phyloP scores from a whole-genome alignment of 1,284 basidiomycete species.

The Ceratobasidium sp. region DNA sequence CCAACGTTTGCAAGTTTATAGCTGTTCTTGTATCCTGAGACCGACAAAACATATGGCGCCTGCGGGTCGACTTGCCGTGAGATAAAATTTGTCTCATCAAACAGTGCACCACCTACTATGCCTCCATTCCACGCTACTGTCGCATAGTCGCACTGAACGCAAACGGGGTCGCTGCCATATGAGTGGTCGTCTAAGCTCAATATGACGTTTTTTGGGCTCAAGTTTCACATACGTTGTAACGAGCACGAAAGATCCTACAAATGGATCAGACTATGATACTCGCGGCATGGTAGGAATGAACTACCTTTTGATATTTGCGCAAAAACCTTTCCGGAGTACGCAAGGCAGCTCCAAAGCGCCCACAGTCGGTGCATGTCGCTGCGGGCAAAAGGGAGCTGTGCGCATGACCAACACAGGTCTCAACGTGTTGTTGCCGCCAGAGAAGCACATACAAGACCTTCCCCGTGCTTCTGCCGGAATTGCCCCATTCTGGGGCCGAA shows the following conservation, averaged over 20 bases:
- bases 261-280: not conserved
- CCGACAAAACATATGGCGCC: slow-evolving; percentile 22
- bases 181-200: not conserved
- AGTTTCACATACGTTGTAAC: slow-evolving; percentile 11
- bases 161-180: slow-evolving; percentile 19
- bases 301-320: slow-evolving; percentile 21
- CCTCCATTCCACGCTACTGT: slow-evolving; percentile 32
- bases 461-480: too few species aligned
- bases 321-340: not conserved
- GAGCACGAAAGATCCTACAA: slow-evolving; percentile 25
- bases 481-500: too few species aligned
- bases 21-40: slow-evolving; percentile 21
- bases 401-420: too few species aligned
- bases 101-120: not conserved
- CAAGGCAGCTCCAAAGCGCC: not conserved
- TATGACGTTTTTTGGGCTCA: not conserved
- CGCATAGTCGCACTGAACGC: slow-evolving; percentile 23
- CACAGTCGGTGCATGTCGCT: not conserved
- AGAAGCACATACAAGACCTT: too few species aligned
- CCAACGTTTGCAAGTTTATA: slow-evolving; percentile 30
- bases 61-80: not conserved
- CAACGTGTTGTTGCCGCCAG: too few species aligned
- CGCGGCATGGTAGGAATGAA: not conserved
- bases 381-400: too few species aligned
- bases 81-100: not conserved